Base-by-base conservation (phyloP, 805 yeast species). In the Candida dendrica region DNA sequence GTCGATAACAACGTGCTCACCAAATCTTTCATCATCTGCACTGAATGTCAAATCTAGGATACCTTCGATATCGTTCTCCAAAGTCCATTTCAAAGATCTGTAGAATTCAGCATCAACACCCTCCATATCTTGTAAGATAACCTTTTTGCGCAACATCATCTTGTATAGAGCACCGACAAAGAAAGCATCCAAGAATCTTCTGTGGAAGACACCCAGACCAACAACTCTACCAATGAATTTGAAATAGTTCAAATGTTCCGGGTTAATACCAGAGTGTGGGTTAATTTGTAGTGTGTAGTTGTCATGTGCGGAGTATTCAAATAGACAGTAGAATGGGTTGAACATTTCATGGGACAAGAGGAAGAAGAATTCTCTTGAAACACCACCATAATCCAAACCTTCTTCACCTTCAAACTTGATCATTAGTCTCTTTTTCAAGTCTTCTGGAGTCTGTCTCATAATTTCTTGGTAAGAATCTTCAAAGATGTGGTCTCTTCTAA, bases 341-440 rank as follows among this genome's bases (percentile, higher is more conserved):
- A 93, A 93, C 96, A 93, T 93, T 66, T 93, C 98, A 62, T 93
- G 98, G 3, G 98, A 90, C 51, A 93, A 73, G 60, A 90, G 74
- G 69, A 90, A 93, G 82, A 93, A 93, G 65, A 88, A 93, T 66
- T 93, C 99, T 70, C 99, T 78, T 26, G 97, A 88, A 48, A 93
- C 98, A 62, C 99, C 99, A 75, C 99, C 99, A 61, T 93, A 93
- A 71, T 93, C 99, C 56, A 93, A 77, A 65, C 98, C 99, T 72
- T 93, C 99, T 70, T 93, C 99, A 47, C 98, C 98, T 55, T 93
- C 98, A 58, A 93, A 93, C 63, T 91, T 89, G 65, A 93, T 93
- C 98, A 93, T 93, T 48, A 93, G 71, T 61, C 98, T 77, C 72
- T 93, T 93, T 77, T 93, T 95, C 68, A 93, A 76, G 62, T 93